A percentile compares a stretch with the other conserved stretches of the same genome.
These are phyloP conservation scores for Ceratocystis diversiconidia DNA, from an alignment of 2,329 filamentous ascomycete species.

Conservation along the genomic window DNA sequence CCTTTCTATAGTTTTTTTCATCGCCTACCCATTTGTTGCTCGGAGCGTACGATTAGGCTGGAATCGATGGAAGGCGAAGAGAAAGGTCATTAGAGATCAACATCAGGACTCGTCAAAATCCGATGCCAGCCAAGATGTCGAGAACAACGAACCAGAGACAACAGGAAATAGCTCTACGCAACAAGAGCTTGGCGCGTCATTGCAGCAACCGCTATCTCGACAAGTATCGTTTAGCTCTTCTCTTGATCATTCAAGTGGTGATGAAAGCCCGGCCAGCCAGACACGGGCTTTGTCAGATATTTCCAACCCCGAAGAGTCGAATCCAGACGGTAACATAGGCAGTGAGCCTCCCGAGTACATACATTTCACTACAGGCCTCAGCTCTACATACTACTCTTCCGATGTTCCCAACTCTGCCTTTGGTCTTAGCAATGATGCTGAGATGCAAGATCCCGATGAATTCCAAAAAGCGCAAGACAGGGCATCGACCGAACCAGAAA, in stretches of 20 bases:
- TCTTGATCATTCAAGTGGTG: neutral
- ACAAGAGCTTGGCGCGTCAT: neutral
- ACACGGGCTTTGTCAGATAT: neutral
- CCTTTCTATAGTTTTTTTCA: conserved; percentile 16
- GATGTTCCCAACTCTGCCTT: conserved; percentile 18
- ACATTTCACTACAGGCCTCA: conserved; percentile 6
- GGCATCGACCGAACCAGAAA: neutral
- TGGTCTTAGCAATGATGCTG: conserved; percentile 13
- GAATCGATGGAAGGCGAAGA: conserved; percentile 8
- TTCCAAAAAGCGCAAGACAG: conserved; percentile 9
- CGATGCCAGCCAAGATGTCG: neutral
- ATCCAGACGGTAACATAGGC: neutral
- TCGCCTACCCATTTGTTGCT: conserved; percentile 19
- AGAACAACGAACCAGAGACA: neutral
- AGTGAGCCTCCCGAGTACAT: conserved; percentile 11
- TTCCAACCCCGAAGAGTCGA: neutral
- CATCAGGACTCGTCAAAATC: neutral
- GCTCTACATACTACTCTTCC: conserved; percentile 16
- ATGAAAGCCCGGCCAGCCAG: neutral
- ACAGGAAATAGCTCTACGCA: neutral
- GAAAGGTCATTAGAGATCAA: neutral
- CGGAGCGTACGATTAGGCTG: conserved; percentile 15
- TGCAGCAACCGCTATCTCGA: neutral
- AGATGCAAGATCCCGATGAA: conserved; percentile 9
- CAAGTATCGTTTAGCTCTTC: neutral